Evolutionary conservation across 1,139 yeast species (phyloP).

Genomic region (Kurtzmaniella quercitrusa): DNA sequence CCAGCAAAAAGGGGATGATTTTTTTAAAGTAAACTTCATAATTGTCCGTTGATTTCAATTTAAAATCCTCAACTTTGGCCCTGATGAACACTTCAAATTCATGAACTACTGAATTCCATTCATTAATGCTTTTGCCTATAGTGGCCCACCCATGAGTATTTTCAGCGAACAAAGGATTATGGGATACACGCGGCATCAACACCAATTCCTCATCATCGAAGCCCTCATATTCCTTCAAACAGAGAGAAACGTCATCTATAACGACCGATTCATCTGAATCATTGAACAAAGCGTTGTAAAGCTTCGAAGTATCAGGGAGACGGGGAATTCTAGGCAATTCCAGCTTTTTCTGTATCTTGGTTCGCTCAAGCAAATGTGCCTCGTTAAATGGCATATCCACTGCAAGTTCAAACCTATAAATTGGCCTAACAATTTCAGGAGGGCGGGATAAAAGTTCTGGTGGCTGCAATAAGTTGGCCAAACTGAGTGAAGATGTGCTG

Average conservation of each 20-base stretch:
- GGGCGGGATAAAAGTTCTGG: conserved; percentile 43
- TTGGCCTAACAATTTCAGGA: conserved; percentile 46
- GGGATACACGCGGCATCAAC: conserved; percentile 1
- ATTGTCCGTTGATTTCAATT: conserved; percentile 5
- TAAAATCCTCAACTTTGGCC: conserved; percentile 18
- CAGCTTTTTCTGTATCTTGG: conserved; percentile 19
- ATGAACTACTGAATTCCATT: conserved; percentile 53
- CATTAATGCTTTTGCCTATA: conserved; percentile 63
- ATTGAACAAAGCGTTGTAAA: neutral
- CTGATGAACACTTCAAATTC: conserved; percentile 58
- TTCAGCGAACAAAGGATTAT: conserved; percentile 4
- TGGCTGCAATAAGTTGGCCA: conserved; percentile 22
- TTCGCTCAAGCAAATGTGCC: neutral
- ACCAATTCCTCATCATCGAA: conserved; percentile 10
- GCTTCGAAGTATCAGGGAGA: neutral
- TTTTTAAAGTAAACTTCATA: conserved; percentile 29
- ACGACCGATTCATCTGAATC: conserved; percentile 3
- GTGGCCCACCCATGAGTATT: conserved; percentile 18
- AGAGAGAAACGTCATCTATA: conserved; percentile 9
- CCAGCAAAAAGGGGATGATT: conserved; percentile 39
- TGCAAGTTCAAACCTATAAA: conserved; percentile 45
- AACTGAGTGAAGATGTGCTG: conserved; percentile 6
- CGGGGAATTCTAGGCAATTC: conserved; percentile 9
- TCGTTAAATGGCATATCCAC: conserved; percentile 19
- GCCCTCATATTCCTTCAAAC: conserved; percentile 21